Base-by-base conservation (phyloP, 495 filamentous ascomycete genomes). In the Neurospora africana region DNA sequence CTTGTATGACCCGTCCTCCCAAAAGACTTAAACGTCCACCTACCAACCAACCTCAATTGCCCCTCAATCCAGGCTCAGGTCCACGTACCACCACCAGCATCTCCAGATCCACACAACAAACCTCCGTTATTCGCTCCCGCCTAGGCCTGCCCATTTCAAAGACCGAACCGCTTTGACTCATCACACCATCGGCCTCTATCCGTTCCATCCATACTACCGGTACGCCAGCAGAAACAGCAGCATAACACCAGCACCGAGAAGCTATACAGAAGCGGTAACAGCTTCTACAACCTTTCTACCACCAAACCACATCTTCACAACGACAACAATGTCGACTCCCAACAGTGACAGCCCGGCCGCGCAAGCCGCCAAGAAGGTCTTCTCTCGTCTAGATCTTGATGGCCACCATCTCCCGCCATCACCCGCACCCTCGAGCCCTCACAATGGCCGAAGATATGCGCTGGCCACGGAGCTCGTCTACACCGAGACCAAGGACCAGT, bases 381-480 rank as follows among this genome's bases (percentile, higher is more conserved):
- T 95, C 75, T 83, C 89, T 33, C 87, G 88, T 71, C 82, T 95
- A 70, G 95, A 98, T 79, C 83, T 96, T 70, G 91, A 96, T 73
- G 94, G 95, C 71, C 92, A 98, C 82, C 85, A 97, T 78, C 84
- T 98, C 30, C 95, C 95, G 9, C 95, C 95, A 6, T 98, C 96
- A 0, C 95, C 95, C 4, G 93, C 95, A 19, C 95, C 95, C 30
- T 98, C 95, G 27, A 97, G 90, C 76, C 95, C 95, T 23, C 89
- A 89, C 76, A 89, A 88, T 76, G 94, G 94, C 40, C 87, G 91
- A 72, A 84, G 86, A 61, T 99, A 98, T 82, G 93, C 94, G 68
- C 87, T 98, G 72, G 94, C 94, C 47, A 99, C 95, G 9, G 95
- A 98, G 81, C 84, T 99, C 71, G 96, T 99, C 39, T 98, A 94